A percentile compares a stretch with the other conserved stretches of the same genome.
phyloP scores from a whole-genome alignment of 805 yeast genomes.

The Metschnikowia lochheadii region DNA sequence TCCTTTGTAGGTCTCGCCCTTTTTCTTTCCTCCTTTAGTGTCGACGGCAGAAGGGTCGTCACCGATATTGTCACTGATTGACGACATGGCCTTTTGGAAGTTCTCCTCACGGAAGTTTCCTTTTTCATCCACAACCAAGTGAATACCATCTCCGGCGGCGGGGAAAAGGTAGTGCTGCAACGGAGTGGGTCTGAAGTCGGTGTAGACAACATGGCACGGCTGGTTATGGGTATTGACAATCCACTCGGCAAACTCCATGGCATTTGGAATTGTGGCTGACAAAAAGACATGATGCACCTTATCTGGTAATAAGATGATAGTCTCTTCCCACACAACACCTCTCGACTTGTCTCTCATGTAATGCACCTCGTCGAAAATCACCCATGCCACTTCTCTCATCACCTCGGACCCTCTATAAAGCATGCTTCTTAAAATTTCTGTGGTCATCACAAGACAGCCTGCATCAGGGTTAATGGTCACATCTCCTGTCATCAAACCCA shows the following conservation, averaged over 20 bases:
- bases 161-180: conserved; percentile 96
- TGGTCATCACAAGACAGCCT: conserved; percentile 96
- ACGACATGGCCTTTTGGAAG: conserved; percentile 97
- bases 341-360: conserved; percentile 97
- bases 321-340: conserved; percentile 99
- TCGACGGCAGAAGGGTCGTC: conserved; percentile 71
- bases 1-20: conserved; percentile 82
- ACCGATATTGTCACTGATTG: conserved; percentile 75
- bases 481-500: conserved; percentile 98
- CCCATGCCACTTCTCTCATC: conserved; percentile 99
- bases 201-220: conserved; percentile 97
- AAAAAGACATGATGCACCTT: conserved; percentile 90
- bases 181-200: conserved; percentile 98
- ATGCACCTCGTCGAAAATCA: conserved; percentile 95
- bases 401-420: conserved; percentile 95
- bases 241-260: conserved; percentile 99
- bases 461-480: conserved; percentile 98
- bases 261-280: conserved; percentile 96
- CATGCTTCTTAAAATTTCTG: conserved; percentile 96
- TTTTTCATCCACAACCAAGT: conserved; percentile 95
- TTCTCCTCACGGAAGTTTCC: conserved; percentile 95
- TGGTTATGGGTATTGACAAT: conserved; percentile 90
- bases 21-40: conserved; percentile 55
- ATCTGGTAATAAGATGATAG: conserved; percentile 91
- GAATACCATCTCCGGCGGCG: conserved; percentile 97